Evolutionary conservation across 768 basidiomycete genomes (phyloP).

Genomic region (Hemileccinum rubropunctum): DNA sequence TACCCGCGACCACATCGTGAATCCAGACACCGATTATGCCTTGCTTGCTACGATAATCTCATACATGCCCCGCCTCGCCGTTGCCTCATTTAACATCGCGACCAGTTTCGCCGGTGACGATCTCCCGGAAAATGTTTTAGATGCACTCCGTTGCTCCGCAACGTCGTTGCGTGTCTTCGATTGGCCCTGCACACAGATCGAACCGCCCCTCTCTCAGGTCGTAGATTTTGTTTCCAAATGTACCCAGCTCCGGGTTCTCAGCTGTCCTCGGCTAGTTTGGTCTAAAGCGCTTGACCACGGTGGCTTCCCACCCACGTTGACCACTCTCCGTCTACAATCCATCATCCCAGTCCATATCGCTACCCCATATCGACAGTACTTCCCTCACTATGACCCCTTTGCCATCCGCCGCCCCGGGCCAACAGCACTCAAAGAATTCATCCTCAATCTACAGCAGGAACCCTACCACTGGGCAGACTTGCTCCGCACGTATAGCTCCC

Average conservation of each 20-base stretch:
- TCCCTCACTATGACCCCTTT: not conserved
- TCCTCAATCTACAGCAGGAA: conserved; percentile 6
- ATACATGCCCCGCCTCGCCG: conserved; percentile 16
- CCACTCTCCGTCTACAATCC: conserved; percentile 10
- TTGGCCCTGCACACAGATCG: conserved; percentile 3
- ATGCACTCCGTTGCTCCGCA: conserved; percentile 15
- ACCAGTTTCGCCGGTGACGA: not conserved
- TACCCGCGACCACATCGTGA: conserved; percentile 13
- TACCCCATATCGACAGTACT: too few relatives aligned
- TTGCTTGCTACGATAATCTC: conserved; percentile 11
- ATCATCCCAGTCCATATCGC: not conserved
- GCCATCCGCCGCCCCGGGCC: not conserved
- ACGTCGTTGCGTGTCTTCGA: conserved; percentile 21
- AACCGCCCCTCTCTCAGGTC: not conserved
- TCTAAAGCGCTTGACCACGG: not conserved
- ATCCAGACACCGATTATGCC: conserved; percentile 1
- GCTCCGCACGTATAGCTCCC: conserved; percentile 11
- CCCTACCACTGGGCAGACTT: conserved; percentile 9
- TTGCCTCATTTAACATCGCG: conserved; percentile 18
- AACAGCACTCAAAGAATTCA: conserved; percentile 19
- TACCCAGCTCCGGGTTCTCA: conserved; percentile 17
- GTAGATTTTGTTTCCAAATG: conserved; percentile 8
- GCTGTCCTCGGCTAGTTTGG: conserved; percentile 9
- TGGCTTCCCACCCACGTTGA: conserved; percentile 11
- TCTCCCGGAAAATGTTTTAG: conserved; percentile 8